These are phyloP conservation scores for Pseudocohnilembus persalinus DNA, from an alignment of 169 alveolate species.

Conservation along the genomic window DNA sequence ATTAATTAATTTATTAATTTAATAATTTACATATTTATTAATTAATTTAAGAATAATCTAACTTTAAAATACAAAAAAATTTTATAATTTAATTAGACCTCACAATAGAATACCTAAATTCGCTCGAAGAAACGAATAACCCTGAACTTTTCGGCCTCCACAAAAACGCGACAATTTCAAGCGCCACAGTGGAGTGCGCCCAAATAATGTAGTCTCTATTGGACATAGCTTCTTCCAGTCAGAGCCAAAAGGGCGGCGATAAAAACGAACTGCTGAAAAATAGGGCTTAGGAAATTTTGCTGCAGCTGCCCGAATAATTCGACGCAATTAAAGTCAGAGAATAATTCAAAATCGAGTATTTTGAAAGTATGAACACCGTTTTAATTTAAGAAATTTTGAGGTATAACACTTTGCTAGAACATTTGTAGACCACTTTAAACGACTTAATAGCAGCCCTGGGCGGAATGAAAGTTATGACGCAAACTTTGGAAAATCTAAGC, in stretches of 20 bases:
- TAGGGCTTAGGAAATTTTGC: slow-evolving; percentile 59
- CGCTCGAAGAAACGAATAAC: slow-evolving; percentile 77
- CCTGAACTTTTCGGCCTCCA: slow-evolving; percentile 94
- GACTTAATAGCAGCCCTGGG: slow-evolving; percentile 36
- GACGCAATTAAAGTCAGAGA: slow-evolving; percentile 69
- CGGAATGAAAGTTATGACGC: slow-evolving; percentile 45
- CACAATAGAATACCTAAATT: slow-evolving; percentile 48
- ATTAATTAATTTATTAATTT: no score
- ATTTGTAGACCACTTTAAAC: slow-evolving; percentile 24
- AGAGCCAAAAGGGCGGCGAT: slow-evolving; percentile 46
- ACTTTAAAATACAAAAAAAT: no score
- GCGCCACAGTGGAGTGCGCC: slow-evolving; percentile 86
- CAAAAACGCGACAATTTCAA: slow-evolving; percentile 90
- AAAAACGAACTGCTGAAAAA: slow-evolving; percentile 74
- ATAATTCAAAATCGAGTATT: slow-evolving; percentile 84
- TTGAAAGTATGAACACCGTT: slow-evolving; percentile 89
- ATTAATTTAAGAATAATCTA: no score
- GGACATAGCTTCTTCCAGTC: slow-evolving; percentile 32
- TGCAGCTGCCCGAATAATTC: slow-evolving; percentile 73
- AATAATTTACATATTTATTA: no score
- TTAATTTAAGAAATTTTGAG: slow-evolving; percentile 88
- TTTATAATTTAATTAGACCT: no score
- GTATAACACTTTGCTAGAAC: slow-evolving; percentile 76
- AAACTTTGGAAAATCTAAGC: slow-evolving; percentile 44
- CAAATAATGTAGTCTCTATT: slow-evolving; percentile 52